Evolutionary conservation across 2,329 filamentous ascomycete species (phyloP).

Genomic region (Acephala macrosclerotiorum): DNA sequence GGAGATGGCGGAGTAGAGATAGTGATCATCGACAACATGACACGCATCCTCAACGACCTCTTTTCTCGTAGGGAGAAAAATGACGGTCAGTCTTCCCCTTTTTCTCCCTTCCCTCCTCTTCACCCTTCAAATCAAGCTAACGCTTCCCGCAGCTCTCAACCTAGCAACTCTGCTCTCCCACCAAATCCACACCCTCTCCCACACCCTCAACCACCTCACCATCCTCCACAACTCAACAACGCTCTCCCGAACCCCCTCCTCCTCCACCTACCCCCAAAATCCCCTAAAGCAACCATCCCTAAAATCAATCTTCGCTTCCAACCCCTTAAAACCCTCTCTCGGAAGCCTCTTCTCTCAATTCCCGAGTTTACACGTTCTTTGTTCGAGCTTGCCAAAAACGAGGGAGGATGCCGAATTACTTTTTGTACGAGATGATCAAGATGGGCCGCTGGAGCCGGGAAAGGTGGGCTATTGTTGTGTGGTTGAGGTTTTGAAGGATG

Average conservation of each 20-base stretch:
- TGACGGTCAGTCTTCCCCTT: conserved; percentile 43
- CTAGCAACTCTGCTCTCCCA: conserved; percentile 56
- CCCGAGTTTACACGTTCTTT: conserved; percentile 61
- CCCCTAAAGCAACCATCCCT: conserved; percentile 4
- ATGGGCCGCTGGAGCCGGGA: conserved; percentile 8
- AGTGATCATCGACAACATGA: conserved; percentile 63
- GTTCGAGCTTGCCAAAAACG: conserved; percentile 52
- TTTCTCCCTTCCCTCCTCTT: background rate
- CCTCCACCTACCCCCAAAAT: conserved; percentile 48
- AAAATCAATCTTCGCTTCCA: conserved; percentile 34
- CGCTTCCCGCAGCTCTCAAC: conserved; percentile 51
- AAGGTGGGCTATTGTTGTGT: conserved; percentile 33
- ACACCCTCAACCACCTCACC: conserved; percentile 54
- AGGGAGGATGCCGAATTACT: conserved; percentile 50
- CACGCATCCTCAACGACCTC: conserved; percentile 57
- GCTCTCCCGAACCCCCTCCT: conserved; percentile 51
- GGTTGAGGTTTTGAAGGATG: conserved; percentile 43
- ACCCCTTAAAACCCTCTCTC: conserved; percentile 43
- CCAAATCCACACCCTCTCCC: conserved; percentile 55
- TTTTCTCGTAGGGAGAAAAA: conserved; percentile 54
- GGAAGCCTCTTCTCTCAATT: conserved; percentile 62
- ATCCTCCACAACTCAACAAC: conserved; percentile 61
- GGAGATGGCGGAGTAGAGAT: conserved; percentile 46
- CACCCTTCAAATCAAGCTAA: background rate
- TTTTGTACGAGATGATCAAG: conserved; percentile 28